A percentile compares a stretch with the other conserved stretches of the same genome.
phyloP scores from a whole-genome alignment of 169 alveolate species.

The Cytauxzoon felis region DNA sequence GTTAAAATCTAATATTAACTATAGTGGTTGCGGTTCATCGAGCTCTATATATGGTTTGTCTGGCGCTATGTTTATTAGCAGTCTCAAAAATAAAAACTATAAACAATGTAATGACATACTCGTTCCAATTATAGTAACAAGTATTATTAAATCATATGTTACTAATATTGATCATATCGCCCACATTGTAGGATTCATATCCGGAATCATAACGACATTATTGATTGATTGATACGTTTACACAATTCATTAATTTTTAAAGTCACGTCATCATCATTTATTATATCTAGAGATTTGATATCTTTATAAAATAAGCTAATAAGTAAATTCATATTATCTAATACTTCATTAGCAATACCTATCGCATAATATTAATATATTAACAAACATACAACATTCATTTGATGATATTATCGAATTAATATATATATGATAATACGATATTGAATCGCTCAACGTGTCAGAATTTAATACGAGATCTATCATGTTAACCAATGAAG shows the following conservation, averaged over 20 bases:
- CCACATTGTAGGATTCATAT: conserved; percentile 54
- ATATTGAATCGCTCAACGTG: no score
- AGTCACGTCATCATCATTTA: no score
- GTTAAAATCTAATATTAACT: conserved; percentile 6
- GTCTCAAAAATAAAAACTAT: conserved; percentile 8
- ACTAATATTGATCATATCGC: conserved; percentile 49
- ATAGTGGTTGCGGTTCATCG: conserved; percentile 49
- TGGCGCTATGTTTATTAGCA: conserved; percentile 56
- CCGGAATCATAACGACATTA: conserved; percentile 26
- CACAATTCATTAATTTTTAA: background rate
- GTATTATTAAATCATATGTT: conserved; percentile 12
- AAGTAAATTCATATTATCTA: no score
- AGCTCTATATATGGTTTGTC: conserved; percentile 55
- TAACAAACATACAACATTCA: no score
- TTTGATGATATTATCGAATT: no score
- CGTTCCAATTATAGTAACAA: conserved; percentile 15
- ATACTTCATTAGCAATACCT: no score
- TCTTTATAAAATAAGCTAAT: no score
- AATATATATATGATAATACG: no score
- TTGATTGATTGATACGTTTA: background rate
- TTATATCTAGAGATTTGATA: no score
- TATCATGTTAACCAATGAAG: no score
- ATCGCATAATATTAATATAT: no score
- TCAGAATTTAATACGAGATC: no score
- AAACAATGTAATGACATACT: conserved; percentile 11